These are phyloP conservation scores for Carpinus fangiana DNA, from an alignment of 306 rosid species.

Conservation along the genomic window DNA sequence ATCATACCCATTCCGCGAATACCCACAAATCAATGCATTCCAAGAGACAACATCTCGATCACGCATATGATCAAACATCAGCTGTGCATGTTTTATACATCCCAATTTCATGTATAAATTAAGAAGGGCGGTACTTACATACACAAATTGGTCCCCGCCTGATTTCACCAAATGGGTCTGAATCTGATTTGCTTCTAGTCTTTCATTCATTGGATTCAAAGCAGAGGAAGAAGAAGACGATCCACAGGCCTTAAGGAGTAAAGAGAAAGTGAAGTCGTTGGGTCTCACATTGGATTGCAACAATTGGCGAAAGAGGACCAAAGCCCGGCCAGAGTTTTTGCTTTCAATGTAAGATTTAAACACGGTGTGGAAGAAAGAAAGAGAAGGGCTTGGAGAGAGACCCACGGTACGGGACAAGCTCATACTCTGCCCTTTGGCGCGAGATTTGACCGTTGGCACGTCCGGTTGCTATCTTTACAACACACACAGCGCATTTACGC, in stretches of 20 bases:
- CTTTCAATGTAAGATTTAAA: slow-evolving; percentile 29
- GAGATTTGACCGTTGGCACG: not conserved
- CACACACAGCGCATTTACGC: not conserved
- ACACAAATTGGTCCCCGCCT: slow-evolving; percentile 41
- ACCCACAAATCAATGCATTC: slow-evolving; percentile 79
- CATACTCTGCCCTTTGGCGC: slow-evolving; percentile 39
- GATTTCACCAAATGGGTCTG: slow-evolving; percentile 53
- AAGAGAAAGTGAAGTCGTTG: slow-evolving; percentile 50
- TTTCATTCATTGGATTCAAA: slow-evolving; percentile 8
- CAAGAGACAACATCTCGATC: slow-evolving; percentile 67
- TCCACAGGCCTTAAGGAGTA: slow-evolving; percentile 58
- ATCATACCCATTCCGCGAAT: slow-evolving; percentile 41
- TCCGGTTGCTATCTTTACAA: not conserved
- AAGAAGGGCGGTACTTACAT: slow-evolving; percentile 62
- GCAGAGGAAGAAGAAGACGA: slow-evolving; percentile 30
- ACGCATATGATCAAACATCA: slow-evolving; percentile 60
- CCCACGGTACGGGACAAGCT: slow-evolving; percentile 34
- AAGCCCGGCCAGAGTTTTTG: slow-evolving; percentile 22
- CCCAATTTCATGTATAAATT: slow-evolving; percentile 59
- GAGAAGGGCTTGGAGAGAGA: slow-evolving; percentile 32
- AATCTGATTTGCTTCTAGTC: slow-evolving; percentile 47
- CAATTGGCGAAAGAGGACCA: slow-evolving; percentile 48
- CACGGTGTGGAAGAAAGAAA: slow-evolving; percentile 48
- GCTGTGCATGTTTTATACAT: slow-evolving; percentile 42
- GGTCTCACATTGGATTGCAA: slow-evolving; percentile 38